Conservation (phyloP, 139 green algal species). For the Chlamydomonas incerta region DNA sequence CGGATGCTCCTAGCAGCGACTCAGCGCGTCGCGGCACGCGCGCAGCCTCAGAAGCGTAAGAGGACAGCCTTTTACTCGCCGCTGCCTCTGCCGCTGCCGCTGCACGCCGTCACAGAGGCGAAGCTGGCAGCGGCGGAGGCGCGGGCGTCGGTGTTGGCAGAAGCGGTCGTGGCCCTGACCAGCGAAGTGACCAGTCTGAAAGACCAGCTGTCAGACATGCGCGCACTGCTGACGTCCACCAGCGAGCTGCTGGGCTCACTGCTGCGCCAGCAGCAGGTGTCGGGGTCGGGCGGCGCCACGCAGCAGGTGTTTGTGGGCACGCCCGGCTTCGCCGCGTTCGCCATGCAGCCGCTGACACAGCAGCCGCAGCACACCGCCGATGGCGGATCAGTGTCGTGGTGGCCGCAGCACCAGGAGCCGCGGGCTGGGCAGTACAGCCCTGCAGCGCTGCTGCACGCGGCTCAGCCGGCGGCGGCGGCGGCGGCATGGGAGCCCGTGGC, state of each 20-base stretch:
- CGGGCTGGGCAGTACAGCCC: no score
- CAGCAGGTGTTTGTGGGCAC: neutral
- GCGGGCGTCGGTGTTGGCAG: neutral
- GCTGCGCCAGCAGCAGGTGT: neutral
- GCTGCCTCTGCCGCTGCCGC: neutral
- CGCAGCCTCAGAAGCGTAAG: neutral
- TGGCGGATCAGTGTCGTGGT: no score
- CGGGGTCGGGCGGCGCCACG: no score
- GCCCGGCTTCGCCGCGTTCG: neutral
- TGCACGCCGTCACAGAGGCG: neutral
- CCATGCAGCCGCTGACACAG: neutral
- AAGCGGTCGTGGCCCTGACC: neutral
- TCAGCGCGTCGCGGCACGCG: no score
- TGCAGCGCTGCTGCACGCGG: no score
- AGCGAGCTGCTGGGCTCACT: neutral
- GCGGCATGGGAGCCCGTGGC: no score
- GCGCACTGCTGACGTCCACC: neutral
- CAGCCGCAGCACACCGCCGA: no score
- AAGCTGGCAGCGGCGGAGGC: constrained; percentile 3
- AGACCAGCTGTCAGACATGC: neutral
- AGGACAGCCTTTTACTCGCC: neutral
- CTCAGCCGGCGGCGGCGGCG: no score
- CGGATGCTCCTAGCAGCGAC: no score
- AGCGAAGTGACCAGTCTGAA: constrained; percentile 4
- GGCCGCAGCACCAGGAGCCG: no score